A percentile compares a stretch with the other conserved stretches of the same genome.
Evolutionary conservation across 2,329 filamentous ascomycete species (phyloP).

Genomic region (Alternaria dauci): DNA sequence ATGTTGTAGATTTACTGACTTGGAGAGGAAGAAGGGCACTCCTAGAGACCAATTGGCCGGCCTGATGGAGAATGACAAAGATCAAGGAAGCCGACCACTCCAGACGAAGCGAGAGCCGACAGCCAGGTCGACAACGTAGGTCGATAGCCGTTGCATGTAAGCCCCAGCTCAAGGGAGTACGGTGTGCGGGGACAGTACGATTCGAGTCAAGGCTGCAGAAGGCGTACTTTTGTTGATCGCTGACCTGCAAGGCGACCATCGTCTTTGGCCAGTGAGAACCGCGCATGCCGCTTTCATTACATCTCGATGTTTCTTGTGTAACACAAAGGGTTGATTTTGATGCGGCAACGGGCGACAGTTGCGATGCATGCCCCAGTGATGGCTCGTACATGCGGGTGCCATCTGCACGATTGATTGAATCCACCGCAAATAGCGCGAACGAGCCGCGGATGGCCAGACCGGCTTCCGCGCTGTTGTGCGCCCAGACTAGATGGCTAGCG

Average conservation of each 20-base stretch:
- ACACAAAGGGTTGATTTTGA: conserved; percentile 32
- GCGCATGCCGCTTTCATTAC: conserved; percentile 39
- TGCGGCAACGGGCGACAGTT: conserved; percentile 35
- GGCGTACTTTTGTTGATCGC: conserved; percentile 37
- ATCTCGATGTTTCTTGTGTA: conserved; percentile 46
- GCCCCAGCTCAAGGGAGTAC: conserved; percentile 33
- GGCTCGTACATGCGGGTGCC: conserved; percentile 48
- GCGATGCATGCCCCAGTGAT: conserved; percentile 45
- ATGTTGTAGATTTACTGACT: conserved; percentile 14
- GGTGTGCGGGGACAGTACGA: conserved; percentile 41
- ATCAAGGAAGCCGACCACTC: conserved; percentile 26
- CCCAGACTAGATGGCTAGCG: conserved; percentile 2
- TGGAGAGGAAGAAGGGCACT: not conserved
- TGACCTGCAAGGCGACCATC: conserved; percentile 32
- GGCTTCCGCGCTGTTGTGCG: conserved; percentile 23
- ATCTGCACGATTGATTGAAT: conserved; percentile 48
- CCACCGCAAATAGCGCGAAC: conserved; percentile 33
- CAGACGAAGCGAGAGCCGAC: conserved; percentile 30
- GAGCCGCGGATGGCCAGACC: conserved; percentile 31
- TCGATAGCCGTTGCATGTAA: conserved; percentile 37
- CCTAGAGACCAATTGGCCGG: not conserved
- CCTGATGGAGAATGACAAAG: not conserved
- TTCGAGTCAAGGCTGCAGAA: conserved; percentile 45
- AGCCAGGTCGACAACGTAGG: conserved; percentile 36
- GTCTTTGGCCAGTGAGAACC: conserved; percentile 27